A percentile compares a stretch with the other conserved stretches of the same genome.
These are phyloP conservation scores for Basidiobolus meristosporus DNA, from an alignment of 371 early-diverging fungal genomes.

Conservation along the genomic window DNA sequence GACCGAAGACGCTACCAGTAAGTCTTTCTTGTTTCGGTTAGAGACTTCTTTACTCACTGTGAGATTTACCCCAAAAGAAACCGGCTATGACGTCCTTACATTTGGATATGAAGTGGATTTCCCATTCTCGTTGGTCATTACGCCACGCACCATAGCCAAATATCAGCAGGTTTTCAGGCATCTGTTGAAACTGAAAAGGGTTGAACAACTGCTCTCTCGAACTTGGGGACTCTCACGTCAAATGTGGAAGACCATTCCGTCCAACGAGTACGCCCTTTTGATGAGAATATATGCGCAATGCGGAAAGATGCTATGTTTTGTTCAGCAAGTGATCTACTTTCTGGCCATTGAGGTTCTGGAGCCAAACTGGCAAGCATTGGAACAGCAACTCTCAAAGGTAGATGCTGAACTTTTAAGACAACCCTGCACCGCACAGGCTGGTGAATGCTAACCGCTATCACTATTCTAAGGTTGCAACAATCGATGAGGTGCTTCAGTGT, in stretches of 20 bases:
- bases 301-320: conserved; percentile 59
- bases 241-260: conserved; percentile 8
- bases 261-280: conserved; percentile 4
- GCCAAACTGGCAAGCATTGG: conserved; percentile 61
- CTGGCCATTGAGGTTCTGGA: conserved; percentile 76
- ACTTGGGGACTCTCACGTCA: conserved; percentile 62
- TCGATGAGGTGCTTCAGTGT: conserved; percentile 63
- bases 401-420: background rate
- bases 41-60: background rate
- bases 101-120: conserved; percentile 63
- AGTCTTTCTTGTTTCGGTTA: conserved; percentile 5
- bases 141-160: conserved; percentile 58
- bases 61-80: background rate
- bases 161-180: conserved; percentile 85
- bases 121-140: conserved; percentile 75
- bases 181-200: conserved; percentile 63
- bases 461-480: conserved; percentile 36
- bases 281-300: conserved; percentile 50
- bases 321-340: conserved; percentile 77
- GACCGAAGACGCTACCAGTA: conserved; percentile 1
- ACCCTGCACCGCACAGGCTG: background rate
- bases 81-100: conserved; percentile 58
- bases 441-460: background rate
- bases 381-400: conserved; percentile 26
- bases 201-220: conserved; percentile 53